Conservation (phyloP, 495 filamentous ascomycete species). For the Talaromyces adpressus region DNA sequence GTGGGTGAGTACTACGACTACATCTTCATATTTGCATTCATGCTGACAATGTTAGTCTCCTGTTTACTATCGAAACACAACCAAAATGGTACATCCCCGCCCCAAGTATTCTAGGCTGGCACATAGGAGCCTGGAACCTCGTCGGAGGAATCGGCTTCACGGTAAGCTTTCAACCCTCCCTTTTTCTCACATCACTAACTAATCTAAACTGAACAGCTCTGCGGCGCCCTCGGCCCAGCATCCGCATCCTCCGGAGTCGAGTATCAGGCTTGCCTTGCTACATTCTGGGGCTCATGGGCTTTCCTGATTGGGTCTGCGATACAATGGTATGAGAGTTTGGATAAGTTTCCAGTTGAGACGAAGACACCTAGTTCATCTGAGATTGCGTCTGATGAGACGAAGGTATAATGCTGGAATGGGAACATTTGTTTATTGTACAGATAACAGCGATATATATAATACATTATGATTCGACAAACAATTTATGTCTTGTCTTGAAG, state of each 20-base stretch:
- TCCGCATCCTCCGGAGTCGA: slow-evolving; percentile 37
- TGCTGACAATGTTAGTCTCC: slow-evolving; percentile 9
- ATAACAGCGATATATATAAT: not conserved
- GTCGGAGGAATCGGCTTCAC: slow-evolving; percentile 63
- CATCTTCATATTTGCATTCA: not conserved
- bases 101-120: slow-evolving; percentile 51
- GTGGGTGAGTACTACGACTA: slow-evolving; percentile 13
- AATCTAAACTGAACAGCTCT: slow-evolving; percentile 24
- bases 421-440: too few species aligned
- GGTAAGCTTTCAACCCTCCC: not conserved
- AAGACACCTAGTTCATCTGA: not conserved
- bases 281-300: slow-evolving; percentile 64
- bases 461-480: not conserved
- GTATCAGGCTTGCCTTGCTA: slow-evolving; percentile 51
- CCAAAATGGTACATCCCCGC: slow-evolving; percentile 58
- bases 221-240: slow-evolving; percentile 55
- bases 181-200: not conserved
- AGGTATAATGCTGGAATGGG: not conserved
- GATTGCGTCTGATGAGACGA: not conserved
- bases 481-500: not conserved
- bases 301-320: slow-evolving; percentile 59
- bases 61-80: slow-evolving; percentile 70
- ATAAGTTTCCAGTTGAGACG: slow-evolving; percentile 52
- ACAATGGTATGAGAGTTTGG: slow-evolving; percentile 59
- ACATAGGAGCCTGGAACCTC: slow-evolving; percentile 52